Conservation (phyloP, 805 yeast species). For the Sugiyamaella americana region DNA sequence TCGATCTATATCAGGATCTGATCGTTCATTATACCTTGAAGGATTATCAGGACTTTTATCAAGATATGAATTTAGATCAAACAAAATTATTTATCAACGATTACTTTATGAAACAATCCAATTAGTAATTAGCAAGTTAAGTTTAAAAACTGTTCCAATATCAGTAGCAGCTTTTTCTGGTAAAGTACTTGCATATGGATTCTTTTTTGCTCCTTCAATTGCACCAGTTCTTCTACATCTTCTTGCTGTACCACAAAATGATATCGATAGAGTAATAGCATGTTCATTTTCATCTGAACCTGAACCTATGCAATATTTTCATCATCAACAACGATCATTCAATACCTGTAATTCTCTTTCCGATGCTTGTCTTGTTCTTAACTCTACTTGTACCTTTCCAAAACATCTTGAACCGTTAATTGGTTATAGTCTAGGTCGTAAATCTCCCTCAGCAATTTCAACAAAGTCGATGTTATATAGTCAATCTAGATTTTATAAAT, state of each 20-base stretch:
- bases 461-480: not conserved
- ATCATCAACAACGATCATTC: not conserved
- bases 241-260: constrained; percentile 25
- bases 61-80: constrained; percentile 35
- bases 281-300: constrained; percentile 8
- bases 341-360: not conserved
- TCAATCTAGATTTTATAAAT: not conserved
- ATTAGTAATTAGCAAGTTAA: constrained; percentile 44
- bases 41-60: constrained; percentile 34
- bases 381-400: constrained; percentile 20
- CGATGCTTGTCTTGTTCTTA: not conserved
- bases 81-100: constrained; percentile 14
- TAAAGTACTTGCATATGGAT: constrained; percentile 61
- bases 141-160: constrained; percentile 47
- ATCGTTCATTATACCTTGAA: constrained; percentile 36
- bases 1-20: constrained; percentile 29
- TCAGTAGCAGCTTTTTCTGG: constrained; percentile 62
- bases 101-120: constrained; percentile 48
- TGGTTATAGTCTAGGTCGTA: constrained; percentile 17
- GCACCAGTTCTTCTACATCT: constrained; percentile 39
- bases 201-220: constrained; percentile 48
- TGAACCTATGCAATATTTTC: not conserved
- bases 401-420: constrained; percentile 23
- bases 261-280: constrained; percentile 23
- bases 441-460: constrained; percentile 4